These are phyloP conservation scores for Rhizoclosmatium sp. DNA, from an alignment of 192 early-diverging fungal species.

Conservation along the genomic window DNA sequence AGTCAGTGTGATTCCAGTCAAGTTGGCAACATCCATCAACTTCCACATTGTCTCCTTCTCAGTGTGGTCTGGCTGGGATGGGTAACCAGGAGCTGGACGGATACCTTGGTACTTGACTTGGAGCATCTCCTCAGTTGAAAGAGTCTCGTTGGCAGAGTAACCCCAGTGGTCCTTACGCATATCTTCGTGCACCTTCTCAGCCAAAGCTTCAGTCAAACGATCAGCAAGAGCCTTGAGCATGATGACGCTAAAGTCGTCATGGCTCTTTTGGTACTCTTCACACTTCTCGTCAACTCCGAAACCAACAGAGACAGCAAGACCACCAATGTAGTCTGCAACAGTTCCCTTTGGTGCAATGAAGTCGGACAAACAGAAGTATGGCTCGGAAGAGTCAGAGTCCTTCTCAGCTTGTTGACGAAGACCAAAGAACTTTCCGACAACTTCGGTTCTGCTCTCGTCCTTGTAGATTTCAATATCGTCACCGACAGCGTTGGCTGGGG, in stretches of 20 bases:
- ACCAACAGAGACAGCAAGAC: constrained; percentile 88
- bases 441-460: constrained; percentile 60
- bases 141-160: constrained; percentile 79
- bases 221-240: constrained; percentile 97
- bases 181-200: constrained; percentile 89
- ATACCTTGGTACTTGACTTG: constrained; percentile 95
- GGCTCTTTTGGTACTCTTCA: constrained; percentile 77
- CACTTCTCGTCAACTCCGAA: constrained; percentile 91
- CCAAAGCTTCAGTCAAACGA: constrained; percentile 90
- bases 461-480: constrained; percentile 91
- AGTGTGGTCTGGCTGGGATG: constrained; percentile 93
- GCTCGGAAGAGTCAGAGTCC: constrained; percentile 81
- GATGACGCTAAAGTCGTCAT: constrained; percentile 92
- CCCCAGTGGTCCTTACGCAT: constrained; percentile 91
- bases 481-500: constrained; percentile 86
- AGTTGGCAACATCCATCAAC: constrained; percentile 77
- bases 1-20: constrained; percentile 88
- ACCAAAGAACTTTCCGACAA: constrained; percentile 81
- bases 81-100: constrained; percentile 94
- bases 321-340: constrained; percentile 86
- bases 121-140: constrained; percentile 82
- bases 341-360: constrained; percentile 86
- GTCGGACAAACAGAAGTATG: constrained; percentile 89
- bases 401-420: constrained; percentile 88
- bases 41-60: constrained; percentile 96